Base-by-base conservation (phyloP, 768 basidiomycete species). In the Exsudoporus frostii region DNA sequence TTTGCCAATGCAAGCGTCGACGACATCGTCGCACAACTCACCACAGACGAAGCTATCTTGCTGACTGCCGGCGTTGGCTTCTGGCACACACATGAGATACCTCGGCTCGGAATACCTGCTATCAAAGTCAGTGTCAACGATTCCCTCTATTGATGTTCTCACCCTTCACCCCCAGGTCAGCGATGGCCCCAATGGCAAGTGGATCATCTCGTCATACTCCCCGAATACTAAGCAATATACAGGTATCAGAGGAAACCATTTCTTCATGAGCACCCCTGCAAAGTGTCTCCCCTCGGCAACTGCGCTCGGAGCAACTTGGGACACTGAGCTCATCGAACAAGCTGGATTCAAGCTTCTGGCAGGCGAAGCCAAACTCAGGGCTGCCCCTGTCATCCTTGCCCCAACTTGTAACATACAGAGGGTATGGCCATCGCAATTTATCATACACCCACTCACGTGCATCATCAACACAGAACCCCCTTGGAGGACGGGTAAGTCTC, bases 401-500 rank as follows among this genome's bases (percentile, higher is more conserved):
- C 91, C 90, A 0, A 92, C 90, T 0, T 88, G 86, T 65, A 92
- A 93, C 65, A 90, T 90, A 45, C 90, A 91, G 68, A 80, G 91
- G 30, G 88, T 82, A 65, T 56, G 45, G 7, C 19, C 46, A 71
- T 66, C 27, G 59, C 45, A 39, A 45, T 11, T 19, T 8, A 25
- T n/a, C 17, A 6, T 49, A 1, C 25, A 19, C 17, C 7, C 11
- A 19, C 36, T 55, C 27, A 55, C 8, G 2, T n/a, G 40, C 8
- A 24, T 30, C 25, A 17, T 30, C 17, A 2, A 54, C 41, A 5
- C 51, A 86, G 84, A 86, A 76, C 61, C 87, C 87, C 22, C 79
- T 88, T 10, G 87, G 87, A 10, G 87, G 87, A 27, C 75, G 85
- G 47, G 84, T 85, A 62, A 59, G 74, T 60, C 13, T 27, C 4